phyloP scores from a whole-genome alignment of 2,329 filamentous ascomycete species.

The Alternaria rosae region DNA sequence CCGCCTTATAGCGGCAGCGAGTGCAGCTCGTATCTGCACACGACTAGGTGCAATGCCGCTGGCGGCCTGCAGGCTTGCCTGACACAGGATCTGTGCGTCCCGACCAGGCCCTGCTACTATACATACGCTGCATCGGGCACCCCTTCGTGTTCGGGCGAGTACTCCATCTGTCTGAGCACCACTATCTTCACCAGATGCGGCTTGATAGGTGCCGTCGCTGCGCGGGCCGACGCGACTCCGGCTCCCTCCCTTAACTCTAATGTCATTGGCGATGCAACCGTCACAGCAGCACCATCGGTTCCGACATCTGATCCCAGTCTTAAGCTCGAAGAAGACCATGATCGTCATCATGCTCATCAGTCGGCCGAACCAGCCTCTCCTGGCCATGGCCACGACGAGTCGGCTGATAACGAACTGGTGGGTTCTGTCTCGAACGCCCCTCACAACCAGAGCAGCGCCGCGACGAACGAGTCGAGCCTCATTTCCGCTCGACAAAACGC shows the following conservation, averaged over 20 bases:
- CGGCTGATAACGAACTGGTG: not conserved
- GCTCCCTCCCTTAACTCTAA: not conserved
- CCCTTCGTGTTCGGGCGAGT: slow-evolving; percentile 3
- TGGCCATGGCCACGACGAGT: not conserved
- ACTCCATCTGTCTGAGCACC: slow-evolving; percentile 3
- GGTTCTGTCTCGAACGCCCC: not conserved
- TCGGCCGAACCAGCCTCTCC: not conserved
- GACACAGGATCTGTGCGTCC: not conserved
- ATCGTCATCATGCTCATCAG: too few species aligned
- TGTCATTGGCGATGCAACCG: not conserved
- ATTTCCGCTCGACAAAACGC: not conserved
- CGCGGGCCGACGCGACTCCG: not conserved
- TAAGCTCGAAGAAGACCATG: too few species aligned
- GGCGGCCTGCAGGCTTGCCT: not conserved
- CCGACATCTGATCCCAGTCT: not conserved
- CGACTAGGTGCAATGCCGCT: not conserved
- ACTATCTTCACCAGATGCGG: not conserved
- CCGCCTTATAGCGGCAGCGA: not conserved
- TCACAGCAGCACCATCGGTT: not conserved
- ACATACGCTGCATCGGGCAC: not conserved
- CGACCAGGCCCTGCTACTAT: not conserved
- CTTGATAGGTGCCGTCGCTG: not conserved
- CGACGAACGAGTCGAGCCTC: not conserved
- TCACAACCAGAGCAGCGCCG: slow-evolving; percentile 2
- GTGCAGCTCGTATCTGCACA: not conserved